Evolutionary conservation across 1,284 basidiomycete genomes (phyloP).

Genomic region (Pyrrhoderma noxium): DNA sequence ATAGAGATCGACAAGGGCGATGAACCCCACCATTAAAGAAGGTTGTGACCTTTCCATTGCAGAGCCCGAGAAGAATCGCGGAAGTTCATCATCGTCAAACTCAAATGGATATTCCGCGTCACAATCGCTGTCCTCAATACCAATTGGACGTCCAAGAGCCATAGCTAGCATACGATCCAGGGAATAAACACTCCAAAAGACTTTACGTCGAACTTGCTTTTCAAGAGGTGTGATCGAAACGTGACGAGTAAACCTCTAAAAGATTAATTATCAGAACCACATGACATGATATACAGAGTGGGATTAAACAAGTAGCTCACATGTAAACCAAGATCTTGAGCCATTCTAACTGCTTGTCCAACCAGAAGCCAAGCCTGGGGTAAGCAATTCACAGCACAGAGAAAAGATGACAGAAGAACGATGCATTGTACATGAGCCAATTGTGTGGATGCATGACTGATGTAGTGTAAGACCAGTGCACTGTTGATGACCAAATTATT

Average conservation of each 20-base stretch:
- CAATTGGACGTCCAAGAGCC: slow-evolving; percentile 74
- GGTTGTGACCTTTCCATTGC: slow-evolving; percentile 44
- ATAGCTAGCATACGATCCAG: slow-evolving; percentile 86
- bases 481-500: slow-evolving; percentile 33
- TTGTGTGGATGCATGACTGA: slow-evolving; percentile 75
- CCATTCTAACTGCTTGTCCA: slow-evolving; percentile 79
- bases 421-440: slow-evolving; percentile 83
- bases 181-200: slow-evolving; percentile 88
- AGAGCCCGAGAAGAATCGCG: slow-evolving; percentile 62
- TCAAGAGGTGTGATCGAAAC: slow-evolving; percentile 64
- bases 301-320: slow-evolving; percentile 40
- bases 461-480: slow-evolving; percentile 82
- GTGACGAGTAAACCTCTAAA: slow-evolving; percentile 72
- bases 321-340: slow-evolving; percentile 84
- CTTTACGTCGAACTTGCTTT: slow-evolving; percentile 81
- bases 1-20: slow-evolving; percentile 70
- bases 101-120: slow-evolving; percentile 76
- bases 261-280: slow-evolving; percentile 16
- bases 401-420: slow-evolving; percentile 79
- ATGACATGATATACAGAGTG: background rate
- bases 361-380: slow-evolving; percentile 87
- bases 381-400: slow-evolving; percentile 84
- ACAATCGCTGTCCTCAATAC: slow-evolving; percentile 73
- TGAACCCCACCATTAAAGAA: slow-evolving; percentile 73
- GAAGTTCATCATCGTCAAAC: slow-evolving; percentile 71